Evolutionary conservation across 2,329 filamentous ascomycete species (phyloP), one percentile per base, ranked within the genome.

Genomic region (Scedosporium minutisporum): DNA sequence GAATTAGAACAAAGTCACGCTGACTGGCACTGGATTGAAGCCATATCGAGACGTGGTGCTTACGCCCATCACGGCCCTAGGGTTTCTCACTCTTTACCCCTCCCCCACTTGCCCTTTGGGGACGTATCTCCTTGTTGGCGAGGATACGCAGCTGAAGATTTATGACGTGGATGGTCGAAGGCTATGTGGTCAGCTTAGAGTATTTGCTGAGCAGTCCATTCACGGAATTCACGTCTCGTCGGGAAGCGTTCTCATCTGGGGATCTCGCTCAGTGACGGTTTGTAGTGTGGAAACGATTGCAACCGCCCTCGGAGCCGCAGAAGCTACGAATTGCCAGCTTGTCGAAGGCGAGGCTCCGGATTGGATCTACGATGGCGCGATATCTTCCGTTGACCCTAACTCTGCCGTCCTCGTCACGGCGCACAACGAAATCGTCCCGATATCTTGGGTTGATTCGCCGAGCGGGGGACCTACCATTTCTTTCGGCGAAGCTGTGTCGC

Each of bases 341-440:
- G 21, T 23, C 4, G 42, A 44, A 41, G 58, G 55, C 1, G 23
- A 72, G 3, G 82, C 83, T 2, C 79, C 83, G 4, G 91, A 96
- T 73, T 95, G 91, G 91, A 86, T 96, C 65, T 82, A 93, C 67
- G 85, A 90, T 71, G 87, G 82, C 42, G 75, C 78, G 41, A 74
- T 87, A 63, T 82, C 81, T 58, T 77, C 82, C 4, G 70, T 72
- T 51, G 69, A 74, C 29, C 64, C 68, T 1, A 69, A 70, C 29
- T 71, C 74, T 10, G 85, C 83, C 16, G 85, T 85, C 16, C 73
- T 95, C 10, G 79, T 96, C 16, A 96, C 92, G 1, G 91, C 93
- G 1, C 93, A 97, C 74, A 97, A 97, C 78, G 87, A 91, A 59
- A 78, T 96, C 4, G 73, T 90, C 6, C 78, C 79, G 33, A 72